A percentile compares a stretch with the other conserved stretches of the same genome.
Conservation (phyloP, 495 filamentous ascomycete species). For the Penicillium macrosclerotiorum region DNA sequence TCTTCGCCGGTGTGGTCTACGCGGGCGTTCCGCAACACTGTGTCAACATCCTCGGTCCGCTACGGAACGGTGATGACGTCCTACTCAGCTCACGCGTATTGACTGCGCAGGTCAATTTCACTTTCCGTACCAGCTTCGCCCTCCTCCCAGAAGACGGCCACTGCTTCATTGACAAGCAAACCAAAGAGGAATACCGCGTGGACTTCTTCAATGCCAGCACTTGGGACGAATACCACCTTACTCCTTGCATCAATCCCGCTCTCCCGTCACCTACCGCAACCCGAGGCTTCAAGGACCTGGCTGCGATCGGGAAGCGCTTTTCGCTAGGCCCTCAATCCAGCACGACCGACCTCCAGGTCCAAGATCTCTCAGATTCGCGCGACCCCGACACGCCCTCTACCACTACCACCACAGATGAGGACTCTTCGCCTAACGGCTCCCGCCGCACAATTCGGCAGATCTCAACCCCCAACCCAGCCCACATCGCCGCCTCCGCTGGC, state of each 20-base stretch:
- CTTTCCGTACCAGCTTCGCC: constrained; percentile 79
- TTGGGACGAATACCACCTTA: constrained; percentile 78
- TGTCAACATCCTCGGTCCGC: constrained; percentile 85
- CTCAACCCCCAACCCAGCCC: constrained; percentile 3
- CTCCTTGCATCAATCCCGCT: constrained; percentile 68
- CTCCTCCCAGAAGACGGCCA: constrained; percentile 85
- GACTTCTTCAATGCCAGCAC: constrained; percentile 79
- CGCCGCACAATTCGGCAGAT: background rate
- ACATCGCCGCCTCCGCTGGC: constrained; percentile 11
- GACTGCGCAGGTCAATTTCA: constrained; percentile 93
- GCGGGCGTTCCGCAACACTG: constrained; percentile 83
- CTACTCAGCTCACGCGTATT: constrained; percentile 86
- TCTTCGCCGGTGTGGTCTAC: constrained; percentile 85
- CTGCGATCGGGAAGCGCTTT: constrained; percentile 39
- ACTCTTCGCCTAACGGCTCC: constrained; percentile 1
- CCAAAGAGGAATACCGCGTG: constrained; percentile 73
- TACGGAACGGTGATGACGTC: constrained; percentile 89
- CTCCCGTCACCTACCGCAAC: constrained; percentile 42
- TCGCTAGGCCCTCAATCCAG: constrained; percentile 28
- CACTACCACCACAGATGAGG: constrained; percentile 10
- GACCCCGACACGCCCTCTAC: constrained; percentile 1
- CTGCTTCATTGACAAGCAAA: constrained; percentile 83
- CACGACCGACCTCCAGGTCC: constrained; percentile 17
- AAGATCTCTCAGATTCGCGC: constrained; percentile 6
- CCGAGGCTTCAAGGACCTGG: constrained; percentile 44